These are phyloP conservation scores for Suillus luteus DNA, from an alignment of 768 basidiomycete species.

Conservation along the genomic window DNA sequence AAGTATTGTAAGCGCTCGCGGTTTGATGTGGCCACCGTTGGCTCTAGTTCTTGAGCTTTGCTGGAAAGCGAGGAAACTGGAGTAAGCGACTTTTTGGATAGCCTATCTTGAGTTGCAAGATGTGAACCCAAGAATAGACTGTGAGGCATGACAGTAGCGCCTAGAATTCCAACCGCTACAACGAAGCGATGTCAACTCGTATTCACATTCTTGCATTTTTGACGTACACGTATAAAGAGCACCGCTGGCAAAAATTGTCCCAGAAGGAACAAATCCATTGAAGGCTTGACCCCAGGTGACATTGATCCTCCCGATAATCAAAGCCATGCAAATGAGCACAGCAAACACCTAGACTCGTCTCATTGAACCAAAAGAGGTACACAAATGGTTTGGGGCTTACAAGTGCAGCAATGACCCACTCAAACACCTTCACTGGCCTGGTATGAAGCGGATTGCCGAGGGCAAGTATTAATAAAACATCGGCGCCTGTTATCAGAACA, in stretches of 20 bases:
- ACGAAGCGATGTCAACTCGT: slow-evolving; percentile 17
- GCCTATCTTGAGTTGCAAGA: slow-evolving; percentile 80
- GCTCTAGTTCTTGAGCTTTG: not conserved
- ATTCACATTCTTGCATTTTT: slow-evolving; percentile 14
- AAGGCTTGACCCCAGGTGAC: slow-evolving; percentile 78
- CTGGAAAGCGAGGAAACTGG: slow-evolving; percentile 6
- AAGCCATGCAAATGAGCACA: slow-evolving; percentile 76
- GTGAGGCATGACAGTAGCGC: slow-evolving; percentile 93
- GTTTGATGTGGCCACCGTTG: slow-evolving; percentile 1
- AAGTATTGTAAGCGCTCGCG: slow-evolving; percentile 5
- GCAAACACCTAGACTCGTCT: slow-evolving; percentile 51
- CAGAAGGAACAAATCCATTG: slow-evolving; percentile 74
- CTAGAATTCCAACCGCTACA: slow-evolving; percentile 69
- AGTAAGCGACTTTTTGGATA: slow-evolving; percentile 39
- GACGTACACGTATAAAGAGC: slow-evolving; percentile 66
- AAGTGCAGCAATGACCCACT: slow-evolving; percentile 60
- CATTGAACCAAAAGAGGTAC: slow-evolving; percentile 7
- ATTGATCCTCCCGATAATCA: slow-evolving; percentile 71
- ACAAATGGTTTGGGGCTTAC: slow-evolving; percentile 38
- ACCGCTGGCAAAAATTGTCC: slow-evolving; percentile 53
- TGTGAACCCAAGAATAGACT: slow-evolving; percentile 88
- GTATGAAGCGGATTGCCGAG: slow-evolving; percentile 70
- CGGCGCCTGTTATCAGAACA: slow-evolving; percentile 66
- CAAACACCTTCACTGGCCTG: slow-evolving; percentile 68
- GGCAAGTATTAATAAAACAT: slow-evolving; percentile 71